A percentile compares a stretch with the other conserved stretches of the same genome.
phyloP scores from a whole-genome alignment of 116 monocot species.

The Thalassia testudinum region DNA sequence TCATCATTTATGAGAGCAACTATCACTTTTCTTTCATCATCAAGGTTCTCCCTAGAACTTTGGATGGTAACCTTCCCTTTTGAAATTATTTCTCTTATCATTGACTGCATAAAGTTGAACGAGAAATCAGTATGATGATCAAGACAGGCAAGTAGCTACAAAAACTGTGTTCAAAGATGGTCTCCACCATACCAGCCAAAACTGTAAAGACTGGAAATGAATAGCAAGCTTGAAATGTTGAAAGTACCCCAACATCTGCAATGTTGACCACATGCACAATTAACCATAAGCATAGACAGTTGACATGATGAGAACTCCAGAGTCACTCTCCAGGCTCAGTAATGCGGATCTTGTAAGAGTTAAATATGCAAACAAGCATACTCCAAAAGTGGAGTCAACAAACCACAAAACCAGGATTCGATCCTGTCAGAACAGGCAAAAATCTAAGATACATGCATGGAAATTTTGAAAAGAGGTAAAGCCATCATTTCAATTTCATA shows the following conservation, averaged over 20 bases:
- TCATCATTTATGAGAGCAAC: constrained; percentile 48
- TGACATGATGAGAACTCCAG: too few relatives aligned
- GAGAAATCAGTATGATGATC: constrained; percentile 17
- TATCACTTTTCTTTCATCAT: constrained; percentile 41
- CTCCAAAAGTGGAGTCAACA: too few relatives aligned
- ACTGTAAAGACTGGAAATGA: constrained; percentile 77
- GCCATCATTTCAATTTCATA: too few relatives aligned
- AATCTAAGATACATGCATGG: too few relatives aligned
- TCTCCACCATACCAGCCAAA: constrained; percentile 69
- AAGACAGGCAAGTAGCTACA: not conserved
- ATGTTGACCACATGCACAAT: not conserved
- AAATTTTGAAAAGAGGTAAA: too few relatives aligned
- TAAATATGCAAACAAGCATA: too few relatives aligned
- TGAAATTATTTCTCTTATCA: constrained; percentile 45
- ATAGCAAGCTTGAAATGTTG: constrained; percentile 79
- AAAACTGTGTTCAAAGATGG: not conserved
- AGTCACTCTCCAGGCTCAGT: too few relatives aligned
- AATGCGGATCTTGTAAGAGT: too few relatives aligned
- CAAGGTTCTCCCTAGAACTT: constrained; percentile 13
- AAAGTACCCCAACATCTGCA: constrained; percentile 90
- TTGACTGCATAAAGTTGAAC: too few relatives aligned
- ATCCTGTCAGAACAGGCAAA: too few relatives aligned
- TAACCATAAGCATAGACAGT: too few relatives aligned
- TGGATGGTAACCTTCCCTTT: constrained; percentile 37
- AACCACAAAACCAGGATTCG: too few relatives aligned